Base-by-base conservation (phyloP, 768 basidiomycete species). In the Russula virescens region DNA sequence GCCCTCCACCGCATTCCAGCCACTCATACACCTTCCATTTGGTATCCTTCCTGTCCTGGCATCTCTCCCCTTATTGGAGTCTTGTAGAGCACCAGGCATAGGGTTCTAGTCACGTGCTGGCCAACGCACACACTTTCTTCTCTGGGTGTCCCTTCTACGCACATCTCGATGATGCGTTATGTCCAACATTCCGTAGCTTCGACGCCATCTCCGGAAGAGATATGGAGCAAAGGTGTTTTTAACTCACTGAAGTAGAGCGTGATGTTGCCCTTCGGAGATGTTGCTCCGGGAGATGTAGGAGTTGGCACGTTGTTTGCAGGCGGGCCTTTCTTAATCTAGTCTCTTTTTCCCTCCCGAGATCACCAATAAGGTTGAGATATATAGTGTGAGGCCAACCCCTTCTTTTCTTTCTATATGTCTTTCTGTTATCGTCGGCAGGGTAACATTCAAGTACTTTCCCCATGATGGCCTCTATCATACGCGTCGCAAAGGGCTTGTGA, bases 281-380 rank as follows among this genome's bases (percentile, higher is more conserved):
- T 83, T 0, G 93, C 91, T 5, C 94, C 91, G 92, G 92, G 92
- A 26, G 81, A 87, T n/a, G n/a, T n/a, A n/a, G n/a, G n/a, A 11
- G 83, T 94, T 3, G 88, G 83, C 0, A 71, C 81, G 40, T 88
- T 87, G 4, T 74, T 95, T 61, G 84, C 79, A 23, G 86, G 92
- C 89, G 61, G 47, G 81, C 74, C 5, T 1, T 40, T 23, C 23
- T 51, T 38, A 14, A 9, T 38, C 10, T 38, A 2, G 2, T 38
- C 13, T 38, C 13, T 38, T 38, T 38, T 14, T 38, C 6, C 38
- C 5, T 31, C 8, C 31, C 8, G n/a, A n/a, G n/a, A 31, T 31
- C 5, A 31, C 31, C 31, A 3, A 31, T 31, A 8, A 8, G 31
- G 3, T 31, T 31, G 8, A 31, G 3, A n/a, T n/a, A n/a, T n/a